These are phyloP conservation scores for Fragilariopsis cylindrus DNA, from an alignment of 108 stramenopile species.

Conservation along the genomic window DNA sequence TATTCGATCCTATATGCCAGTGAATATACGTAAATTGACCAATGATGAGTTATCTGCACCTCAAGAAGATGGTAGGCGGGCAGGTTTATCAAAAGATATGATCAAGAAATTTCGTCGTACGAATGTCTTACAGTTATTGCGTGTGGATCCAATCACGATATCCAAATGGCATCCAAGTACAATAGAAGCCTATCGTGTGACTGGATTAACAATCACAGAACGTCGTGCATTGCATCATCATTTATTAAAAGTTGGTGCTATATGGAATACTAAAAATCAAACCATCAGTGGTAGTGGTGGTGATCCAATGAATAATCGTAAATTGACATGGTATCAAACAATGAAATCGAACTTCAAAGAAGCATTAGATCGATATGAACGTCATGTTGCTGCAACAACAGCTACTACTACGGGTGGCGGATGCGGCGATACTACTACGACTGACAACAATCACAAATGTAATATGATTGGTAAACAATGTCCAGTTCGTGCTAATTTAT, in stretches of 20 bases:
- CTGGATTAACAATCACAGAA: slow-evolving; percentile 36
- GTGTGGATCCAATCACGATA: slow-evolving; percentile 20
- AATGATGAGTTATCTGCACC: neutral
- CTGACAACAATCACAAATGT: slow-evolving; percentile 12
- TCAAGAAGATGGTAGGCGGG: neutral
- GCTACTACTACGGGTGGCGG: slow-evolving; percentile 15
- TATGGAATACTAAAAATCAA: slow-evolving; percentile 15
- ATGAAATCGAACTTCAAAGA: slow-evolving; percentile 11
- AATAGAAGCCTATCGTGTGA: slow-evolving; percentile 20
- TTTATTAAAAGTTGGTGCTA: neutral
- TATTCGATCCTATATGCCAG: slow-evolving; percentile 30
- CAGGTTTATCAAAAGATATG: slow-evolving; percentile 6
- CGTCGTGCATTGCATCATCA: slow-evolving; percentile 34
- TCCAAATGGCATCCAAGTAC: slow-evolving; percentile 20
- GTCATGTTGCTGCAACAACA: slow-evolving; percentile 19
- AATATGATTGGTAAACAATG: slow-evolving; percentile 40
- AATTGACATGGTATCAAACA: slow-evolving; percentile 22
- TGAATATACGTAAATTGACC: slow-evolving; percentile 13
- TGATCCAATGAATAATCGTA: slow-evolving; percentile 30
- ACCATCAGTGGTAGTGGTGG: neutral
- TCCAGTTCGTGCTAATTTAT: slow-evolving; percentile 29
- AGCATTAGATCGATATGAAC: slow-evolving; percentile 9
- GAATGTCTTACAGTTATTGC: slow-evolving; percentile 24
- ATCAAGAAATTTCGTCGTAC: slow-evolving; percentile 18
- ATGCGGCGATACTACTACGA: neutral